Evolutionary conservation across 2,329 filamentous ascomycete species (phyloP).

Genomic region (Xylariaceae sp.): DNA sequence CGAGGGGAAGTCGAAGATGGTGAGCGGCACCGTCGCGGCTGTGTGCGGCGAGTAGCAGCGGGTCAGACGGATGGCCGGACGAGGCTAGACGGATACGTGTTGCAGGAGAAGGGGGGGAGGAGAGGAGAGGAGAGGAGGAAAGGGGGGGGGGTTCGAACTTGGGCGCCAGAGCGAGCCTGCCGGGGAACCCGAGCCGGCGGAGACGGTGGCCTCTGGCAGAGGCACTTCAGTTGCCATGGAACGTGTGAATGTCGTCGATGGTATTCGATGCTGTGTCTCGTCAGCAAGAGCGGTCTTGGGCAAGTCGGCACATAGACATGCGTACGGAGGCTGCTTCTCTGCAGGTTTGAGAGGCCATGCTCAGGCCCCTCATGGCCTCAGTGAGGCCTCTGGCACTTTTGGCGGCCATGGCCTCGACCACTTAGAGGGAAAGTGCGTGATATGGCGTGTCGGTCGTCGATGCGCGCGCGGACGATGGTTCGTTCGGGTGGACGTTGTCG

Average conservation of each 20-base stretch:
- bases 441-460: too few relatives aligned
- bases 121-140: not conserved
- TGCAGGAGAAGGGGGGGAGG: not conserved
- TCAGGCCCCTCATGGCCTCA: slow-evolving; percentile 45
- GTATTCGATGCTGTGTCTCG: slow-evolving; percentile 17
- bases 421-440: too few relatives aligned
- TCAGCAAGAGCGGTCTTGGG: too few relatives aligned
- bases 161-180: slow-evolving; percentile 32
- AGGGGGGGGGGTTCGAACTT: slow-evolving; percentile 25
- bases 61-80: not conserved
- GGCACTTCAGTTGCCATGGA: slow-evolving; percentile 50
- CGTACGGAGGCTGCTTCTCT: slow-evolving; percentile 26
- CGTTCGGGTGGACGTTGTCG: too few relatives aligned
- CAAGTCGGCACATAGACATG: not conserved
- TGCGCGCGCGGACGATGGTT: too few relatives aligned
- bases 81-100: not conserved
- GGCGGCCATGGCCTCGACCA: too few relatives aligned
- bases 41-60: too few relatives aligned
- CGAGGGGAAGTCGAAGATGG: slow-evolving; percentile 82
- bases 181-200: slow-evolving; percentile 27
- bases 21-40: slow-evolving; percentile 66
- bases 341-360: slow-evolving; percentile 36
- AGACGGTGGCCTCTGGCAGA: slow-evolving; percentile 29
- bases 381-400: slow-evolving; percentile 42
- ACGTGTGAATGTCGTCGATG: slow-evolving; percentile 34